Conservation (phyloP, 768 basidiomycete genomes). For the Dendrothele bispora region DNA sequence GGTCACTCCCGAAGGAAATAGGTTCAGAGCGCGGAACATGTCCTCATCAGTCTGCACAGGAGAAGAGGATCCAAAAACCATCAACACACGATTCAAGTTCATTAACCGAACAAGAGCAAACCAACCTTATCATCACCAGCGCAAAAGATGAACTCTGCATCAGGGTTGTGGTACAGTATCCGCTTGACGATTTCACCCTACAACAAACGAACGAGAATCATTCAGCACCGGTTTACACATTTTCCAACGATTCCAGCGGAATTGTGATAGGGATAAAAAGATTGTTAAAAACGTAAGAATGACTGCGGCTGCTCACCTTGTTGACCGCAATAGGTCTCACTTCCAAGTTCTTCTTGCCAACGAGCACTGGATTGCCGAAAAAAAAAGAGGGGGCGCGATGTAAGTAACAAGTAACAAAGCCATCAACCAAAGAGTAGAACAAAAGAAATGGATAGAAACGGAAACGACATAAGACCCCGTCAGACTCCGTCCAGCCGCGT, state of each 20-base stretch:
- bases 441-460: too few relatives aligned
- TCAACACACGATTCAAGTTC: too few relatives aligned
- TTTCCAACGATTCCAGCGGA: too few relatives aligned
- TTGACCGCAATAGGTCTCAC: constrained; percentile 94
- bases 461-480: too few relatives aligned
- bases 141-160: constrained; percentile 95
- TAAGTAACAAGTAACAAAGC: neutral
- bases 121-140: constrained; percentile 95
- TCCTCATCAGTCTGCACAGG: constrained; percentile 86
- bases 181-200: constrained; percentile 96
- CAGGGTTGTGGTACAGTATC: constrained; percentile 88
- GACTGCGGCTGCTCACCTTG: constrained; percentile 50
- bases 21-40: constrained; percentile 91
- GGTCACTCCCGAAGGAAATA: constrained; percentile 46
- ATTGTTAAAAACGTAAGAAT: neutral
- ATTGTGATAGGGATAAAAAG: too few relatives aligned
- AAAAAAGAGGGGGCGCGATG: neutral
- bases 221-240: too few relatives aligned
- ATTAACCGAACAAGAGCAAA: too few relatives aligned
- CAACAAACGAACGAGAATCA: too few relatives aligned
- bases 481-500: too few relatives aligned
- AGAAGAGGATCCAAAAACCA: neutral
- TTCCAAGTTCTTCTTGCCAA: constrained; percentile 98
- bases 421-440: too few relatives aligned
- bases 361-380: constrained; percentile 76